phyloP scores from a whole-genome alignment of 495 filamentous ascomycete genomes.

The Staphylotrichum longicolle region DNA sequence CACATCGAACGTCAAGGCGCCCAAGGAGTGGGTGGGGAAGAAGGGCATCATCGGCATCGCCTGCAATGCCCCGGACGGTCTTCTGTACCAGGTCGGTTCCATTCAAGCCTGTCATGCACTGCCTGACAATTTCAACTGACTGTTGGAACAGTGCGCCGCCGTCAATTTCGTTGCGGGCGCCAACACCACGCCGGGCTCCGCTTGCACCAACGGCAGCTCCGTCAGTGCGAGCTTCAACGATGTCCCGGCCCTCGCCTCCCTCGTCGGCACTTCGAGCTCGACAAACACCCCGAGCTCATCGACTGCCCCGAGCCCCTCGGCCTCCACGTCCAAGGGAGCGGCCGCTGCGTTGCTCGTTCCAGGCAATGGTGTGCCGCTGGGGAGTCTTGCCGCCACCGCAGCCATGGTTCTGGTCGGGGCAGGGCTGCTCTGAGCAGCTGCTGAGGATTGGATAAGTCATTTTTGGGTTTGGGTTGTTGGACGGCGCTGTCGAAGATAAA shows the following conservation, averaged over 20 bases:
- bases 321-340: slow-evolving; percentile 20
- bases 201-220: slow-evolving; percentile 46
- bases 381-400: slow-evolving; percentile 9
- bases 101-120: not conserved
- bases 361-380: slow-evolving; percentile 13
- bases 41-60: slow-evolving; percentile 50
- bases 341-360: slow-evolving; percentile 13
- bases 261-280: slow-evolving; percentile 24
- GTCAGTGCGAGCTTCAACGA: slow-evolving; percentile 36
- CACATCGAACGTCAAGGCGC: slow-evolving; percentile 38
- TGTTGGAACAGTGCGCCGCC: slow-evolving; percentile 44
- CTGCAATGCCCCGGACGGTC: slow-evolving; percentile 44
- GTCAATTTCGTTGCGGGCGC: slow-evolving; percentile 51
- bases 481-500: not conserved
- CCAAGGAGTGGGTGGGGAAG: slow-evolving; percentile 46
- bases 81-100: slow-evolving; percentile 50
- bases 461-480: not conserved
- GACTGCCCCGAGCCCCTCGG: slow-evolving; percentile 22
- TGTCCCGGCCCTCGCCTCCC: slow-evolving; percentile 36
- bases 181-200: slow-evolving; percentile 15
- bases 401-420: slow-evolving; percentile 23
- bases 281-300: not conserved
- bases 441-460: not conserved
- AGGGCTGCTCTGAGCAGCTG: slow-evolving; percentile 9
- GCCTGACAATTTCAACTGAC: slow-evolving; percentile 4